Evolutionary conservation across 371 early-diverging fungal genomes (phyloP).

Genomic region (Mucor piriformis): DNA sequence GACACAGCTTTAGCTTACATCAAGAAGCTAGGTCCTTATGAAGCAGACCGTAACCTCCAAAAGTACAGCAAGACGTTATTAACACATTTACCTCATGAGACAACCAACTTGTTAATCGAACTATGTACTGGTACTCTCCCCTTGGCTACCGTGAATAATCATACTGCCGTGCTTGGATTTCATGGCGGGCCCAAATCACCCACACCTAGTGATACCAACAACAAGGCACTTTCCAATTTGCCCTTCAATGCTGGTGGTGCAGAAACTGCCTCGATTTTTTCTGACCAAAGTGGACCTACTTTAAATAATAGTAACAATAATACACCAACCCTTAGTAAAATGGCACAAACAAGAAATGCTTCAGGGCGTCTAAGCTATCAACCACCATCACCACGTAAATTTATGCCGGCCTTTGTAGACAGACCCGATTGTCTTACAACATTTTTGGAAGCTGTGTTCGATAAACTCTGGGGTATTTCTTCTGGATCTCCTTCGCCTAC

Average conservation of each 20-base stretch:
- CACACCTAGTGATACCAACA: conserved; percentile 33
- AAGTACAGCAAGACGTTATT: conserved; percentile 81
- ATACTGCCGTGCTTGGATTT: neutral
- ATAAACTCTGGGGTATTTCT: conserved; percentile 53
- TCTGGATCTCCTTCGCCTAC: neutral
- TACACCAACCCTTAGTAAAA: conserved; percentile 6
- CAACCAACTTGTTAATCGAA: conserved; percentile 79
- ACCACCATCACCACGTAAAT: conserved; percentile 59
- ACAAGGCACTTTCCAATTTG: conserved; percentile 31
- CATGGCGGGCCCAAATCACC: conserved; percentile 16
- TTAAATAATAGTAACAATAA: conserved; percentile 4
- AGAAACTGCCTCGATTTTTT: conserved; percentile 20
- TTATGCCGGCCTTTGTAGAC: conserved; percentile 79
- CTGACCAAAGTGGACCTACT: conserved; percentile 7
- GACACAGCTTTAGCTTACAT: conserved; percentile 74
- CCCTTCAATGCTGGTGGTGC: conserved; percentile 37
- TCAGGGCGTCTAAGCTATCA: conserved; percentile 32
- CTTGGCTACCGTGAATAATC: conserved; percentile 1
- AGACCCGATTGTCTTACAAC: conserved; percentile 70
- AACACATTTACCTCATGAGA: conserved; percentile 72
- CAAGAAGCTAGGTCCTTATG: conserved; percentile 56
- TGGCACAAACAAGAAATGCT: conserved; percentile 13
- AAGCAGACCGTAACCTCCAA: conserved; percentile 67
- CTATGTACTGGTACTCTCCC: conserved; percentile 63
- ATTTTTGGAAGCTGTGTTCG: conserved; percentile 74